Conservation (phyloP, 129 eudicot genomes). For the Silybum marianum region DNA sequence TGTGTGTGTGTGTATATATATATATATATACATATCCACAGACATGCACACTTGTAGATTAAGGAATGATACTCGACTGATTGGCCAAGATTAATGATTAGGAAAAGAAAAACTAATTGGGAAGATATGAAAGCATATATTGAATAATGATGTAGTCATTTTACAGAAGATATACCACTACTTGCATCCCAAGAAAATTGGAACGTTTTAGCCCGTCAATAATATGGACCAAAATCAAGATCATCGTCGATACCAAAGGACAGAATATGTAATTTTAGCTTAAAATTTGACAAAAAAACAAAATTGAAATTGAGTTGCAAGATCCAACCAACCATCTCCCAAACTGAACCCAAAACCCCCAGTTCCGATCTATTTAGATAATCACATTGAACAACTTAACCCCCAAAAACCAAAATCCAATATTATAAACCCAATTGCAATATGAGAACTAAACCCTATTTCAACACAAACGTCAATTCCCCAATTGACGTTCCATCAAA, state of each 20-base stretch:
- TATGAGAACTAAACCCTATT: conserved; percentile 18
- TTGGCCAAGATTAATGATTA: background rate
- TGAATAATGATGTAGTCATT: background rate
- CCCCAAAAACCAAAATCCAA: conserved; percentile 3
- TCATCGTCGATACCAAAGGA: background rate
- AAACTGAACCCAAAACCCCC: background rate
- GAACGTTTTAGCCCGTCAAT: background rate
- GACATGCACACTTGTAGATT: background rate
- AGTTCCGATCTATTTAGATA: background rate
- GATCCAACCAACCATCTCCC: background rate
- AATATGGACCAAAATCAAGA: background rate
- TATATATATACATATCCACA: background rate
- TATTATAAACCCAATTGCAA: background rate
- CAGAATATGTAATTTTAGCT: background rate
- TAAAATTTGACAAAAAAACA: background rate
- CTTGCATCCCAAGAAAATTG: background rate
- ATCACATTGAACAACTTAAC: background rate
- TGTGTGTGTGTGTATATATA: no score
- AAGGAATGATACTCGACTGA: background rate
- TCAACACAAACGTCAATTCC: background rate
- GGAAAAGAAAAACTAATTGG: background rate
- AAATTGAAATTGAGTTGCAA: background rate
- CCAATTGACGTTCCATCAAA: background rate
- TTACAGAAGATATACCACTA: background rate
- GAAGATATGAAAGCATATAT: background rate